These are phyloP conservation scores for Secale cereale DNA, from an alignment of 176 grass and related monocot genomes.

Conservation along the genomic window DNA sequence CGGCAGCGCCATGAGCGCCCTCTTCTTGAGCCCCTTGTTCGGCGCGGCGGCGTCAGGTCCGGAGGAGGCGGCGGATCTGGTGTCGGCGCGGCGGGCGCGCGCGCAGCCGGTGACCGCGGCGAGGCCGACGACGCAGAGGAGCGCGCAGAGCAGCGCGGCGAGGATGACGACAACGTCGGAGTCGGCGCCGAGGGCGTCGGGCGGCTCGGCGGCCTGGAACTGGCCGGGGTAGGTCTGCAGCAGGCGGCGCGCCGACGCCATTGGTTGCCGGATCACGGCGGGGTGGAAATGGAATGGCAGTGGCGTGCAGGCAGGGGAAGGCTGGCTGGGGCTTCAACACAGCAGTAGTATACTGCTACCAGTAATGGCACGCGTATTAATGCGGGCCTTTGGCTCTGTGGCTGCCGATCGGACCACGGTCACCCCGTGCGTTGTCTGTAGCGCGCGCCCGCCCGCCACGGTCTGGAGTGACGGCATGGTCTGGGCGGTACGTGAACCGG, in stretches of 20 bases:
- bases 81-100: conserved; percentile 29
- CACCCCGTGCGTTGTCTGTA: no score
- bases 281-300: background rate
- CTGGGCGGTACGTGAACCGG: no score
- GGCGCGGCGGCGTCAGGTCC: background rate
- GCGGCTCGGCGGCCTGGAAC: background rate
- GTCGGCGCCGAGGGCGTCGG: background rate
- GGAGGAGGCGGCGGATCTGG: no score
- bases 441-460: no score
- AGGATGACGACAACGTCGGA: background rate
- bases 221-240: background rate
- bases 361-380: background rate
- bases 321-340: background rate
- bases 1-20: conserved; percentile 48
- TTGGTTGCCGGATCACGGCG: background rate
- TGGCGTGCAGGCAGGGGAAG: background rate
- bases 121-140: conserved; percentile 7
- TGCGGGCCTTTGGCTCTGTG: no score
- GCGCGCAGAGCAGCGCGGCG: background rate
- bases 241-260: background rate
- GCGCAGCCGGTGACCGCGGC: conserved; percentile 59
- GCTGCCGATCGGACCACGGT: no score
- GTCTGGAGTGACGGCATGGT: no score
- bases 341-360: background rate
- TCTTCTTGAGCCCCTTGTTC: conserved; percentile 56